Percentiles rank a stretch among this genome's conserved stretches.
Evolutionary conservation across 2,329 filamentous ascomycete genomes (phyloP).

Genomic region (Paraphoma sp.): DNA sequence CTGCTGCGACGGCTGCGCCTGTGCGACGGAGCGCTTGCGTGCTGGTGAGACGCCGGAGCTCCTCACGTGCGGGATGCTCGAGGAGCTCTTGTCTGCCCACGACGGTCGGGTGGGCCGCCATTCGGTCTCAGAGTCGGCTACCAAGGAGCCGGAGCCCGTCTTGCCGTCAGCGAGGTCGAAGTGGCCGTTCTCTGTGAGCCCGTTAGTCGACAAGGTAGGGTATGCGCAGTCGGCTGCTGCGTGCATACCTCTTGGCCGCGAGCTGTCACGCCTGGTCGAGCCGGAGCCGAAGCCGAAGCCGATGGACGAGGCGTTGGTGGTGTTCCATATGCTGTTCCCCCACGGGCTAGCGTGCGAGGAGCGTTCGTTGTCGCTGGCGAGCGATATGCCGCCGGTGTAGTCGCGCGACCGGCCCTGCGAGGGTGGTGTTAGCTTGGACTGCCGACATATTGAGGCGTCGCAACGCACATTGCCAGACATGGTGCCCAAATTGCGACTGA

Average conservation of each 20-base stretch:
- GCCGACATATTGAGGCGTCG: not conserved
- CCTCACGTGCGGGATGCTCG: slow-evolving; percentile 41
- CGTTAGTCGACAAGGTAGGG: slow-evolving; percentile 18
- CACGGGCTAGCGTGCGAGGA: slow-evolving; percentile 35
- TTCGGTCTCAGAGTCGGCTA: slow-evolving; percentile 72
- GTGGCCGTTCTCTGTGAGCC: slow-evolving; percentile 35
- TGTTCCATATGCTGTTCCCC: slow-evolving; percentile 48
- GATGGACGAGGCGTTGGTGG: slow-evolving; percentile 19
- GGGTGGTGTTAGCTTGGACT: slow-evolving; percentile 7
- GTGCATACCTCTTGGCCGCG: slow-evolving; percentile 40
- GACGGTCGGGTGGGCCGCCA: slow-evolving; percentile 64
- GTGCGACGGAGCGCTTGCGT: slow-evolving; percentile 47
- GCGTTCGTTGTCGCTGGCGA: slow-evolving; percentile 37
- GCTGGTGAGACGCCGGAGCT: slow-evolving; percentile 46
- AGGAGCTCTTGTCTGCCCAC: slow-evolving; percentile 61
- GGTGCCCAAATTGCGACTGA: slow-evolving; percentile 34
- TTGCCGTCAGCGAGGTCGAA: slow-evolving; percentile 58
- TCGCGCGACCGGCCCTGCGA: slow-evolving; percentile 40
- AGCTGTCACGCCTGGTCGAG: slow-evolving; percentile 38
- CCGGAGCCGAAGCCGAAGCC: slow-evolving; percentile 37
- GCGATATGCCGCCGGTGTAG: slow-evolving; percentile 33
- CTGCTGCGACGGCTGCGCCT: slow-evolving; percentile 41
- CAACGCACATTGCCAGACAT: slow-evolving; percentile 42
- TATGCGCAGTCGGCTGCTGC: not conserved
- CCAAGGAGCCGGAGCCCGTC: slow-evolving; percentile 72